phyloP scores from a whole-genome alignment of 179 eudicot species.

The Beta macrorhiza region DNA sequence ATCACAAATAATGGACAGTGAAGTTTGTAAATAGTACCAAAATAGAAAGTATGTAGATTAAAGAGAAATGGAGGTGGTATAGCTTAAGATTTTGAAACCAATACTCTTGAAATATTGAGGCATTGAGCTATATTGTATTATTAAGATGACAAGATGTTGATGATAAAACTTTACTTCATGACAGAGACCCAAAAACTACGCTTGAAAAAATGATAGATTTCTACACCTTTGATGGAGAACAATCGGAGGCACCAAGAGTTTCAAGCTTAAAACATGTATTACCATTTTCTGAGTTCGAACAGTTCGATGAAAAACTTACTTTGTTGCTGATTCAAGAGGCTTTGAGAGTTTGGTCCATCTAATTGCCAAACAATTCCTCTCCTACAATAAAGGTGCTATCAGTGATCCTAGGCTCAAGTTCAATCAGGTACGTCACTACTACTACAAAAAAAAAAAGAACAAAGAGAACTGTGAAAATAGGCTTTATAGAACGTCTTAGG shows the following conservation, averaged over 20 bases:
- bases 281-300: not conserved
- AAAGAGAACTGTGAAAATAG: too few relatives aligned
- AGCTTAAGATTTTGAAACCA: too few relatives aligned
- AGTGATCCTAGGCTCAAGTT: conserved; percentile 21
- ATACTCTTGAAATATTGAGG: too few relatives aligned
- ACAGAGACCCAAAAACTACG: conserved; percentile 26
- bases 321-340: conserved; percentile 31
- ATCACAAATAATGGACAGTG: too few relatives aligned
- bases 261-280: conserved; percentile 24
- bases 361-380: conserved; percentile 21
- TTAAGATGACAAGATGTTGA: too few relatives aligned
- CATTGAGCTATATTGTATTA: too few relatives aligned
- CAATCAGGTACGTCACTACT: conserved; percentile 15
- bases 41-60: too few relatives aligned
- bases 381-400: conserved; percentile 13
- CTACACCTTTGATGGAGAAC: conserved; percentile 20
- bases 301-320: conserved; percentile 7
- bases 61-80: too few relatives aligned
- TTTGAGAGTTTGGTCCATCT: conserved; percentile 27
- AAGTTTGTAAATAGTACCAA: too few relatives aligned
- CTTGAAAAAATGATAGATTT: conserved; percentile 22
- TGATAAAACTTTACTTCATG: too few relatives aligned
- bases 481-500: too few relatives aligned
- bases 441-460: too few relatives aligned
- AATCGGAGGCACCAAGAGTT: conserved; percentile 25